Conservation (phyloP, 495 filamentous ascomycete species). For the Penicillium waksmanii region DNA sequence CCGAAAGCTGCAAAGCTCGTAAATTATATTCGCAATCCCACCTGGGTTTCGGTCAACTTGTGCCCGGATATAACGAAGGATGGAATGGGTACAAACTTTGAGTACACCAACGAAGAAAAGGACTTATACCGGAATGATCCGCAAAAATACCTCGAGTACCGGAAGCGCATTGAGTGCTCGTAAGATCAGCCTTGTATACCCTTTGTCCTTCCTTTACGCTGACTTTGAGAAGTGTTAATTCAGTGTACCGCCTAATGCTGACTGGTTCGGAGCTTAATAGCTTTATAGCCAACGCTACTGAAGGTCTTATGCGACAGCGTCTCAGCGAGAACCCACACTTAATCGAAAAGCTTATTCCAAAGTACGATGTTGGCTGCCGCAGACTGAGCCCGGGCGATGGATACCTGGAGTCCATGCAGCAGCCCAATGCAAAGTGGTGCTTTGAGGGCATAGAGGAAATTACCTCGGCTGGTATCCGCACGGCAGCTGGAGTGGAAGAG, state of each 20-base stretch:
- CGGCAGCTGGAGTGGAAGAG: conserved; percentile 43
- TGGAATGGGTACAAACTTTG: conserved; percentile 36
- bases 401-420: conserved; percentile 41
- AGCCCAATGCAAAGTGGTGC: conserved; percentile 29
- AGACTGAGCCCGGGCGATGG: conserved; percentile 44
- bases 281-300: neutral
- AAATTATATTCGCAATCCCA: conserved; percentile 6
- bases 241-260: conserved; percentile 17
- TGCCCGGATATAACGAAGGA: conserved; percentile 18
- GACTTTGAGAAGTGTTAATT: conserved; percentile 4
- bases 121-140: conserved; percentile 16
- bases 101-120: conserved; percentile 43
- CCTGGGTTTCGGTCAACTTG: conserved; percentile 21
- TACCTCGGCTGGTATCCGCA: conserved; percentile 45
- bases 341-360: conserved; percentile 45
- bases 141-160: conserved; percentile 11
- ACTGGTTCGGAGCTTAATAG: conserved; percentile 12
- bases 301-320: conserved; percentile 36
- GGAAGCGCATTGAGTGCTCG: conserved; percentile 20
- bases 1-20: neutral
- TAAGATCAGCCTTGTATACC: neutral
- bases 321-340: conserved; percentile 36
- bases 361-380: conserved; percentile 46
- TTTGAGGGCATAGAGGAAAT: conserved; percentile 31
- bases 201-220: neutral